Evolutionary conservation across 805 yeast species (phyloP).

Genomic region (Ogataea kodamae): DNA sequence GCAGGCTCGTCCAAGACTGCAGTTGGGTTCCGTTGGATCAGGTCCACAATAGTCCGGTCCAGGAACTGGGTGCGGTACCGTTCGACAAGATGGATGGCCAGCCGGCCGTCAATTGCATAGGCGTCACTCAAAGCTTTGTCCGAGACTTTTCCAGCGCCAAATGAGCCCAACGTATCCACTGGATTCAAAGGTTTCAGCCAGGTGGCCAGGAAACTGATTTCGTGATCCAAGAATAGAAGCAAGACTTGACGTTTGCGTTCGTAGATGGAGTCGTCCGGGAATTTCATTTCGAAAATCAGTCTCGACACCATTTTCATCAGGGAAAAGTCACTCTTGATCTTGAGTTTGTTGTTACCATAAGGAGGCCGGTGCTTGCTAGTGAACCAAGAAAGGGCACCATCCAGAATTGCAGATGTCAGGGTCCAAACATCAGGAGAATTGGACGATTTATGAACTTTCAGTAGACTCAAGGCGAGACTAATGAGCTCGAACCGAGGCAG

Average conservation of each 20-base stretch:
- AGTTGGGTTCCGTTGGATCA: slow-evolving; percentile 56
- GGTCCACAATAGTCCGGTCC: slow-evolving; percentile 38
- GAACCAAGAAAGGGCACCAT: slow-evolving; percentile 80
- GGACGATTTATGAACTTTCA: slow-evolving; percentile 51
- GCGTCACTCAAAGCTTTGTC: slow-evolving; percentile 51
- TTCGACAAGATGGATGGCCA: slow-evolving; percentile 68
- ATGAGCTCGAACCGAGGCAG: slow-evolving; percentile 70
- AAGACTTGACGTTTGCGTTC: slow-evolving; percentile 53
- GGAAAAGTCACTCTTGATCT: slow-evolving; percentile 64
- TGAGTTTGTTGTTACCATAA: slow-evolving; percentile 75
- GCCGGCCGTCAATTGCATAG: slow-evolving; percentile 61
- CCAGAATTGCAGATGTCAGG: slow-evolving; percentile 52
- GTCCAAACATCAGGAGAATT: slow-evolving; percentile 41
- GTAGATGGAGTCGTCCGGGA: slow-evolving; percentile 24
- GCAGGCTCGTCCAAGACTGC: slow-evolving; percentile 52
- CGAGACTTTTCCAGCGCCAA: slow-evolving; percentile 32
- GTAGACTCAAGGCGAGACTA: slow-evolving; percentile 60
- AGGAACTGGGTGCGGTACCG: slow-evolving; percentile 46
- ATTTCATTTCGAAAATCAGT: slow-evolving; percentile 26
- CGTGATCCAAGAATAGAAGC: slow-evolving; percentile 67
- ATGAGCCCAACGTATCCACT: slow-evolving; percentile 37
- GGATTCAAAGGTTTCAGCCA: slow-evolving; percentile 71
- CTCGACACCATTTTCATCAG: slow-evolving; percentile 52
- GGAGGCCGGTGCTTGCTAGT: slow-evolving; percentile 62
- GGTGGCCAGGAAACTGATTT: slow-evolving; percentile 63